Conservation (phyloP, 805 yeast species). For the Schwanniomyces pseudopolymorphus region DNA sequence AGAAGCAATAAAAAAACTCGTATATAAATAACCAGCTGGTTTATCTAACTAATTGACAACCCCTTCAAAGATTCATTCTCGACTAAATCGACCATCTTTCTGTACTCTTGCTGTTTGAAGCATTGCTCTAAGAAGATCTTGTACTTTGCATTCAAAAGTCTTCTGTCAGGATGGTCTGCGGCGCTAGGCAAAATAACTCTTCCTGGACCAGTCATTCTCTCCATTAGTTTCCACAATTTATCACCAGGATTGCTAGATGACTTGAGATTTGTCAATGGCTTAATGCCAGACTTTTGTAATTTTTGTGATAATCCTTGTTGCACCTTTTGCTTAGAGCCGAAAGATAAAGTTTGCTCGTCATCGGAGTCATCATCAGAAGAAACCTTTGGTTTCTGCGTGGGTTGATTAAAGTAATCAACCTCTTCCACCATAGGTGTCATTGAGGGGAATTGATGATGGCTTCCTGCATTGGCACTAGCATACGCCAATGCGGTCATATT, state of each 20-base stretch:
- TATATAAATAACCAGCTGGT: neutral
- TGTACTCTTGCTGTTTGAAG: conserved; percentile 71
- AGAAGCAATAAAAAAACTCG: neutral
- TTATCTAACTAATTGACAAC: neutral
- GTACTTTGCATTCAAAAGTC: conserved; percentile 75
- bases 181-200: conserved; percentile 69
- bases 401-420: conserved; percentile 40
- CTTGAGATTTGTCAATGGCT: conserved; percentile 36
- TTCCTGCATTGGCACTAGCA: conserved; percentile 28
- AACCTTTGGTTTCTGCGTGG: conserved; percentile 8
- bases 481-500: conserved; percentile 53
- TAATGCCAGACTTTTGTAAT: conserved; percentile 34
- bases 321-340: conserved; percentile 56
- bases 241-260: conserved; percentile 46
- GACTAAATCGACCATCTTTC: conserved; percentile 61
- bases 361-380: conserved; percentile 33
- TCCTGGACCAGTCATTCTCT: conserved; percentile 79
- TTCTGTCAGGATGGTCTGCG: conserved; percentile 59
- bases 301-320: conserved; percentile 54
- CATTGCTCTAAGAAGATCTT: conserved; percentile 87
- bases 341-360: conserved; percentile 54
- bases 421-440: conserved; percentile 43
- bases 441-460: conserved; percentile 27
- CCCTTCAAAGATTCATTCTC: conserved; percentile 18
- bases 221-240: conserved; percentile 85